A percentile compares a stretch with the other conserved stretches of the same genome.
Evolutionary conservation across 768 basidiomycete genomes (phyloP).

Genomic region (Trichaptum fuscoviolaceum): DNA sequence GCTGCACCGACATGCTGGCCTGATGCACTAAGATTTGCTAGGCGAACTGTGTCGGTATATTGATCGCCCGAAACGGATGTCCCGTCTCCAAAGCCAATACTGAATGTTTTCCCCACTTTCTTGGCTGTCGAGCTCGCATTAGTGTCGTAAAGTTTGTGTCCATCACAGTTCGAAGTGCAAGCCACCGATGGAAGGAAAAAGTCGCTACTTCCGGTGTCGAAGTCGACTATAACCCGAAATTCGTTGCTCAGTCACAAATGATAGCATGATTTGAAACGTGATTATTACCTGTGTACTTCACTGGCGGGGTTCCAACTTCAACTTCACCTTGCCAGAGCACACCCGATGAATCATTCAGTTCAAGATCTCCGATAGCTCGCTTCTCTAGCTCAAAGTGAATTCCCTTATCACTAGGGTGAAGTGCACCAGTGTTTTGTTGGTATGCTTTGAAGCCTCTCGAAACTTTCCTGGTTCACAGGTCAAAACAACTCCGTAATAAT

Average conservation of each 20-base stretch:
- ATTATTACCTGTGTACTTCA: conserved; percentile 35
- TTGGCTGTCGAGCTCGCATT: conserved; percentile 32
- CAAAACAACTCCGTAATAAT: background rate
- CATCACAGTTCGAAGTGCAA: conserved; percentile 31
- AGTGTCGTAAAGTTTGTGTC: conserved; percentile 35
- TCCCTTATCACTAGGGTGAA: background rate
- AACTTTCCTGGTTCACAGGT: background rate
- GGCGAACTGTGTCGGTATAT: conserved; percentile 43
- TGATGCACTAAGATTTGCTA: conserved; percentile 31
- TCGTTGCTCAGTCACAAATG: conserved; percentile 1
- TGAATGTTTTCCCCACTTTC: conserved; percentile 29
- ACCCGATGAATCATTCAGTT: conserved; percentile 32
- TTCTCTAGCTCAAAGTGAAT: conserved; percentile 15
- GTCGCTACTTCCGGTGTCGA: conserved; percentile 51
- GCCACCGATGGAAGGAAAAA: conserved; percentile 37
- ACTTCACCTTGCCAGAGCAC: conserved; percentile 43
- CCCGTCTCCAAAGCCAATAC: conserved; percentile 45
- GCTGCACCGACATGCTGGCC: conserved; percentile 42
- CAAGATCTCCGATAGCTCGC: conserved; percentile 25
- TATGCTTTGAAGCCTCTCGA: background rate
- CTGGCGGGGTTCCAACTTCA: conserved; percentile 42
- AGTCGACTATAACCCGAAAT: conserved; percentile 33
- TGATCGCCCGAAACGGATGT: conserved; percentile 37
- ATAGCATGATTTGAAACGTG: background rate
- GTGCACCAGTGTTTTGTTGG: background rate